Evolutionary conservation across 1,284 basidiomycete species (phyloP).

Genomic region (Trametes polyzona): DNA sequence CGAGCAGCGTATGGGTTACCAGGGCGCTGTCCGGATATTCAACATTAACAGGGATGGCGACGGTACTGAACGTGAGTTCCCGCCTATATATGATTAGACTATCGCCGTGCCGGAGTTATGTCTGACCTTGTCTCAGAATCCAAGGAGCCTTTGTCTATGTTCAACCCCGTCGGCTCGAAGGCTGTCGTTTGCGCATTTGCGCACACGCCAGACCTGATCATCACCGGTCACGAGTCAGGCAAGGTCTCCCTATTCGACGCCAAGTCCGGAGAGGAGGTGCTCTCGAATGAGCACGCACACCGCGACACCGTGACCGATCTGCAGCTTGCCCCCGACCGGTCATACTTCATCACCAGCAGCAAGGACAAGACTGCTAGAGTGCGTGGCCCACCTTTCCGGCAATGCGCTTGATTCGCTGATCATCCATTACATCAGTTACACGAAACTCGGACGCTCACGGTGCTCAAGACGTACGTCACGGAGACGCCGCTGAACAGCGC

Average conservation of each 20-base stretch:
- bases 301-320: slow-evolving; percentile 88
- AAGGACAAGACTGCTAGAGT: slow-evolving; percentile 97
- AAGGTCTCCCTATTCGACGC: slow-evolving; percentile 91
- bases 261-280: slow-evolving; percentile 86
- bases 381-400: slow-evolving; percentile 34
- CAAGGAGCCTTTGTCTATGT: slow-evolving; percentile 75
- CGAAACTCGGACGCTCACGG: slow-evolving; percentile 85
- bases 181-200: slow-evolving; percentile 95
- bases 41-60: slow-evolving; percentile 83
- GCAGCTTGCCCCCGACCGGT: slow-evolving; percentile 88
- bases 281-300: slow-evolving; percentile 85
- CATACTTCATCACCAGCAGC: slow-evolving; percentile 95
- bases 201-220: slow-evolving; percentile 76
- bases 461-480: slow-evolving; percentile 93
- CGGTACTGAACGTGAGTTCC: slow-evolving; percentile 68
- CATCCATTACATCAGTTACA: slow-evolving; percentile 65
- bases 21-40: slow-evolving; percentile 89
- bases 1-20: slow-evolving; percentile 94
- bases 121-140: slow-evolving; percentile 57
- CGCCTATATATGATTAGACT: background rate
- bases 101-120: background rate
- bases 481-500: slow-evolving; percentile 98
- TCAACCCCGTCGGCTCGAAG: slow-evolving; percentile 92
- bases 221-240: slow-evolving; percentile 96
- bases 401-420: background rate